Evolutionary conservation across 768 basidiomycete genomes (phyloP).

Genomic region (Boletus subparvulus): DNA sequence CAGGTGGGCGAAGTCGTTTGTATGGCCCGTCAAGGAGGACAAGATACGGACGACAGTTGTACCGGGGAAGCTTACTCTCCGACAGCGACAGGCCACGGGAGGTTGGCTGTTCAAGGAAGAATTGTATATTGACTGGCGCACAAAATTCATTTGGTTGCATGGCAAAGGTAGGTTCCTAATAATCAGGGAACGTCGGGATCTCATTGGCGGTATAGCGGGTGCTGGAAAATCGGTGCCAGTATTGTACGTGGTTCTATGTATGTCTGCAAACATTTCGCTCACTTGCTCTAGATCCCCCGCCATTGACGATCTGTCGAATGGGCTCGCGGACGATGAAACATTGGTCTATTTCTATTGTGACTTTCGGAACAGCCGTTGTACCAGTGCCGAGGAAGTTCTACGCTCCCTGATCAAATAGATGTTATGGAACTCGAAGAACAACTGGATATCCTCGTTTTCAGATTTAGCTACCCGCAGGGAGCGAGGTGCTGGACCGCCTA

Average conservation of each 20-base stretch:
- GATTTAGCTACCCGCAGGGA: constrained; percentile 2
- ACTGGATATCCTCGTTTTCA: neutral
- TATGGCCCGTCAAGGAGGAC: neutral
- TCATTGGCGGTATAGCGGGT: neutral
- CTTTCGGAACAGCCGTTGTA: constrained; percentile 1
- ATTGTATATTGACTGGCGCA: constrained; percentile 1
- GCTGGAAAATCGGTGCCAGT: neutral
- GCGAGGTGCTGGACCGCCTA: neutral
- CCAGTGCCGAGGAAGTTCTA: neutral
- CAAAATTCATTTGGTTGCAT: constrained; percentile 7
- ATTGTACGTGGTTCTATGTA: neutral
- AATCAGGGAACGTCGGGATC: neutral
- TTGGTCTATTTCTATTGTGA: constrained; percentile 13
- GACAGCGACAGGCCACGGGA: too few species aligned
- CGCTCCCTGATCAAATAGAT: constrained; percentile 4
- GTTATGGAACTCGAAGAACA: neutral
- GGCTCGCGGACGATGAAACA: neutral
- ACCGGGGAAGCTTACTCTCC: too few species aligned
- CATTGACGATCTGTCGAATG: neutral
- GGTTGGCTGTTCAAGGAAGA: neutral
- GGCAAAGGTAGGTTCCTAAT: neutral
- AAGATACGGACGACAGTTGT: neutral
- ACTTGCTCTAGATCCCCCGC: neutral
- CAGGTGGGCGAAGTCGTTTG: too few species aligned
- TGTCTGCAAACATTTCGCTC: neutral